A percentile compares a stretch with the other conserved stretches of the same genome.
Conservation (phyloP, 768 basidiomycete genomes). For the Leucocoprinus birnbaumii region DNA sequence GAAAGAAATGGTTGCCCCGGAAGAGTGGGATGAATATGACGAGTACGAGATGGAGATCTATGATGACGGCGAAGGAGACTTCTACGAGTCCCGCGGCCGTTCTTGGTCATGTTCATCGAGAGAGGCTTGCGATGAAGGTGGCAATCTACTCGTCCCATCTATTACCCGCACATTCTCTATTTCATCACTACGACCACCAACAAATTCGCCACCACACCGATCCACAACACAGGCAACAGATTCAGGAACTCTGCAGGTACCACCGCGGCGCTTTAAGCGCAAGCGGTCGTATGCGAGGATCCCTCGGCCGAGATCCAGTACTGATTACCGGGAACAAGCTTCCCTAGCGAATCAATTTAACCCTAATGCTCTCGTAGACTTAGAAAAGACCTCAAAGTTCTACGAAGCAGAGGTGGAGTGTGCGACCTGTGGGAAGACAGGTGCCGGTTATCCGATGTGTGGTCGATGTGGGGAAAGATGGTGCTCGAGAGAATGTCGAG, state of each 20-base stretch:
- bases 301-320: not conserved
- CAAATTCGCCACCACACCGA: not conserved
- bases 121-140: not conserved
- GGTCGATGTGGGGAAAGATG: conserved; percentile 48
- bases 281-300: not conserved
- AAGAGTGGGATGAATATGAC: too few relatives aligned
- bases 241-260: not conserved
- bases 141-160: not conserved
- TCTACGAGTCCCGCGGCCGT: not conserved
- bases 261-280: not conserved
- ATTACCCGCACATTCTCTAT: conserved; percentile 1
- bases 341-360: not conserved
- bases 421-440: conserved; percentile 42
- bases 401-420: conserved; percentile 32
- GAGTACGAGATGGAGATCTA: not conserved
- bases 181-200: not conserved
- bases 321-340: not conserved
- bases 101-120: too few relatives aligned
- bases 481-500: conserved; percentile 53
- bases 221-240: not conserved
- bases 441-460: conserved; percentile 49
- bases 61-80: not conserved
- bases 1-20: not conserved
- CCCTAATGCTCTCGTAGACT: conserved; percentile 27
- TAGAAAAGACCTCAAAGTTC: conserved; percentile 45